These are phyloP conservation scores for Penicillium canariense DNA, from an alignment of 495 filamentous ascomycete species.

Conservation along the genomic window DNA sequence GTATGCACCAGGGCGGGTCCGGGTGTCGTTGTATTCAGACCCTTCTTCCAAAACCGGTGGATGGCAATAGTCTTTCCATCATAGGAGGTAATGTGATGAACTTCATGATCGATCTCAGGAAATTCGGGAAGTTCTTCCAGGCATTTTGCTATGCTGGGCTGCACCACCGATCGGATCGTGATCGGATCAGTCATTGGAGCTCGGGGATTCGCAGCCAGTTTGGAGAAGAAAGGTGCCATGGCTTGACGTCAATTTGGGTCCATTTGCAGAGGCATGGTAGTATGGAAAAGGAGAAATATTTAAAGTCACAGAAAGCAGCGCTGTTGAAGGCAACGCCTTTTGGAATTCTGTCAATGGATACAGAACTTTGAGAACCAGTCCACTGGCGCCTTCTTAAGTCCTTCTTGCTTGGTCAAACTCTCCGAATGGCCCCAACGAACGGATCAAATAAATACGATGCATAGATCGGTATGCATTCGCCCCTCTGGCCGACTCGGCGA, in stretches of 20 bases:
- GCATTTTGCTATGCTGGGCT: background rate
- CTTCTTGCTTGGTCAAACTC: background rate
- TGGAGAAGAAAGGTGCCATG: slow-evolving; percentile 5
- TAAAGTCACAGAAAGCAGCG: background rate
- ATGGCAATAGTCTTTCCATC: slow-evolving; percentile 16
- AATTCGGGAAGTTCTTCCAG: slow-evolving; percentile 6
- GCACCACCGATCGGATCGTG: slow-evolving; percentile 1
- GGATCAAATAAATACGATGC: background rate
- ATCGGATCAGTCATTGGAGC: slow-evolving; percentile 9
- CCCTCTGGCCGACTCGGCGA: background rate
- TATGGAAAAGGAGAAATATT: too few species aligned
- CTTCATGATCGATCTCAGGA: slow-evolving; percentile 13
- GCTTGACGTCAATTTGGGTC: slow-evolving; percentile 14
- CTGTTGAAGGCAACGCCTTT: background rate
- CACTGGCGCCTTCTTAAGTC: background rate
- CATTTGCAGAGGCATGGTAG: slow-evolving; percentile 12
- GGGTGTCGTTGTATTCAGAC: background rate
- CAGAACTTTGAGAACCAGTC: too few species aligned
- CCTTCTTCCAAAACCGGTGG: slow-evolving; percentile 10
- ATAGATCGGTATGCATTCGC: background rate
- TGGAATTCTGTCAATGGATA: background rate
- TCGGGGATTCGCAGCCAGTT: background rate
- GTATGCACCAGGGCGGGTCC: slow-evolving; percentile 17
- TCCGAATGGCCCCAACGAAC: background rate
- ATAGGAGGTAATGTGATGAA: slow-evolving; percentile 14